Percentiles rank a stretch among this genome's conserved stretches.
These are phyloP conservation scores for Carex littledalei DNA, from an alignment of 176 grass and related monocot species.

Conservation along the genomic window DNA sequence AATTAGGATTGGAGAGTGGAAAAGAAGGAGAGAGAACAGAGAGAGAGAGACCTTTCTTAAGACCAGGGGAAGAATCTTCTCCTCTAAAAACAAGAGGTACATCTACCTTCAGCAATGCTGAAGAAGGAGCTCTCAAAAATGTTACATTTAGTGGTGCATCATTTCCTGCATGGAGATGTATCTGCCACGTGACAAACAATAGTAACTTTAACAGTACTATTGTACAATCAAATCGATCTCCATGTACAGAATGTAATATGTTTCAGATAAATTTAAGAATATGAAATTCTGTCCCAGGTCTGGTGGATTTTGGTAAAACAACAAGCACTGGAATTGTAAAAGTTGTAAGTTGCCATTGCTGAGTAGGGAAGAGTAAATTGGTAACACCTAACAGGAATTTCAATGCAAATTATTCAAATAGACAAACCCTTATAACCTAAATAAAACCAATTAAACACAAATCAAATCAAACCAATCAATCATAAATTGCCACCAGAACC, in stretches of 20 bases:
- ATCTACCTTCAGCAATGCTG: constrained; percentile 84
- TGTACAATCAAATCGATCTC: background rate
- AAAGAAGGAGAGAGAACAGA: background rate
- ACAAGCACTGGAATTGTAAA: background rate
- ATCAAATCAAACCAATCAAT: background rate
- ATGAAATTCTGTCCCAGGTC: background rate
- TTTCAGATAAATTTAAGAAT: background rate
- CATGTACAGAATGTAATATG: background rate
- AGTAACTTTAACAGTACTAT: background rate
- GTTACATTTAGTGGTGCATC: constrained; percentile 89
- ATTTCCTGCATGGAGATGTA: constrained; percentile 73
- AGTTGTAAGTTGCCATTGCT: background rate
- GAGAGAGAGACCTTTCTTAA: constrained; percentile 53
- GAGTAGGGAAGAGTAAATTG: background rate
- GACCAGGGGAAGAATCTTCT: constrained; percentile 90
- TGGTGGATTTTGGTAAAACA: background rate
- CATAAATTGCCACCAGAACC: background rate
- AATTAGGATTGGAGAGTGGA: no score
- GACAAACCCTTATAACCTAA: background rate
- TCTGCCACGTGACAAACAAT: constrained; percentile 27
- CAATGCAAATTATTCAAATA: background rate
- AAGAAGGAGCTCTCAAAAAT: constrained; percentile 87
- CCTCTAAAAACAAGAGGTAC: constrained; percentile 88
- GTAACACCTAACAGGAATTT: background rate
- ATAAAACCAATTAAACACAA: background rate